Evolutionary conservation across 805 yeast genomes (phyloP), one percentile per base, ranked within the genome.

Genomic region (Kazachstania bromeliacearum): DNA sequence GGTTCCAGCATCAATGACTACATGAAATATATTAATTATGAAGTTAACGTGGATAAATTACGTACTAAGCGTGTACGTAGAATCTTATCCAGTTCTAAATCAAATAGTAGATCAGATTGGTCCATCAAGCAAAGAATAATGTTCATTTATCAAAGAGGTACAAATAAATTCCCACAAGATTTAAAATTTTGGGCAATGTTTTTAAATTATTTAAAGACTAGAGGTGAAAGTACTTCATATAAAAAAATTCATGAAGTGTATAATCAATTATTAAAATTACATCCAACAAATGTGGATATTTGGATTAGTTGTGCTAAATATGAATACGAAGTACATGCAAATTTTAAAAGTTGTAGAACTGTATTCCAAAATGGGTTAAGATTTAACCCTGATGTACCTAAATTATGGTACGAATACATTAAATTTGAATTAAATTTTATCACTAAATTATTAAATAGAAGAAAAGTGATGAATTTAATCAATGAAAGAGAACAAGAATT

Each of bases 221-320:
- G 57, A 40, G 61, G 62, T 23, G 47, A 48, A 19, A 45, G 73
- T 37, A 83, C 82, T 7, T 77, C 85, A 4, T 75, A 80, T 43
- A 79, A 78, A 50, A 76, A 76, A 36, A 74, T 81, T 13, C 84
- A 83, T 54, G 77, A 76, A 44, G 77, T 85, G 6, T 85, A 87
- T 57, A 78, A 88, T 5, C 73, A 75, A 39, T 66, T 89, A 46
- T 67, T 92, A 48, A 85, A 79, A 59, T 63, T 87, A 44, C 97
- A 92, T 55, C 97, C 98, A n/a, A 72, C 82, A 29, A 83, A 88
- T 52, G 73, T 85, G 2, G 82, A 79, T 48, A 82, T 89, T 13
- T 92, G 98, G 98, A 74, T 92, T 29, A 74, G 85, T 50, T 96
- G 96, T 17, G 96, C 96, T 21, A 84, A 84, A 54, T 85, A 85